Base-by-base conservation (phyloP, 2,329 filamentous ascomycete genomes). In the Pseudogymnoascus pannorum region DNA sequence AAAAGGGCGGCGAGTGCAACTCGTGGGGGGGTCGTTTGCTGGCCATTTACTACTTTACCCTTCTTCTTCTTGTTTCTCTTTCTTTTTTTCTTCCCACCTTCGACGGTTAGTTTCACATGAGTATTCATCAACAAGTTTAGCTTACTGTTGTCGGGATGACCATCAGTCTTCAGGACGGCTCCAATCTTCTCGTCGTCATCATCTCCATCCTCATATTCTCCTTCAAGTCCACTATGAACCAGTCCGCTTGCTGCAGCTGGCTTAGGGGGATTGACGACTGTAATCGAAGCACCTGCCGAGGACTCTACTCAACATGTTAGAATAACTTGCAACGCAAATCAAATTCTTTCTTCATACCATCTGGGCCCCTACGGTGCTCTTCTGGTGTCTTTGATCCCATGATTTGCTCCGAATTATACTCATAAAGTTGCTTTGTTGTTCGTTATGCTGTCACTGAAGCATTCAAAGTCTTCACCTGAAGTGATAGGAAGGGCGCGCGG, bases 11-110 rank as follows among this genome's bases (percentile, higher is more conserved):
- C 85, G 35, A 93, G 75, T 57, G 84, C 80, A 22, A 93, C 85
- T n/a, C 88, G 83, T 1, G 90, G 90, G 29, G 90, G 90, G 59
- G 83, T 80, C 16, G 86, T 87, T 75, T 93, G 90, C 59, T 79
- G 78, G 60, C 61, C n/a, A 58, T 85, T 78, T 5, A 72, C 75
- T n/a, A 71, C 72, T 75, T 81, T 81, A 76, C 81, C 79, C 74
- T 86, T 88, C 83, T 89, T 89, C 79, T 85, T 88, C 73, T 85
- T 86, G 69, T 84, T 81, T 76, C 84, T 87, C 79, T 86, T 90
- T 80, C 90, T 91, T 79, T 91, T 92, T 79, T 92, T 92, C 76
- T 91, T 91, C 75, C 48, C 48, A 7, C n/a, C 48, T 54, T 31
- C 26, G n/a, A 7, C n/a, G 26, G 8, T 54, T 54, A 54, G 24